Percentiles rank a stretch among this genome's conserved stretches.
These are phyloP conservation scores for Primulina huaijiensis DNA, from an alignment of 257 asterid genomes.

Conservation along the genomic window DNA sequence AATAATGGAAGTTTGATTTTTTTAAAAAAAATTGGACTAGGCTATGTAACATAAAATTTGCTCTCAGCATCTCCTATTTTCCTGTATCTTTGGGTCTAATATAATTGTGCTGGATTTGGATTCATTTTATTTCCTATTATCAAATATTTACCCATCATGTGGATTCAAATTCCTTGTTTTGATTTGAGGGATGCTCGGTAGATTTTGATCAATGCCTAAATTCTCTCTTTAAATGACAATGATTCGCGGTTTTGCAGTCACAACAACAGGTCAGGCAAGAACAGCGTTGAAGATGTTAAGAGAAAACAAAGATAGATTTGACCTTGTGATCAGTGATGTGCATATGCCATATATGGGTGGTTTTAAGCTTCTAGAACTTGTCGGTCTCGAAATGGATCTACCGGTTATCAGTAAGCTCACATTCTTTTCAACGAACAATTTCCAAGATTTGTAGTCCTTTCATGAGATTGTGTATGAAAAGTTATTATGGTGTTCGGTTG, in stretches of 20 bases:
- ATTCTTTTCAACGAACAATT: not conserved
- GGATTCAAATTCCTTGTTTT: not conserved
- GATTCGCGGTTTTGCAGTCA: constrained; percentile 33
- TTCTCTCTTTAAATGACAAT: not conserved
- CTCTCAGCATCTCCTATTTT: constrained; percentile 3
- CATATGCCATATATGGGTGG: constrained; percentile 78
- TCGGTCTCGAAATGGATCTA: constrained; percentile 65
- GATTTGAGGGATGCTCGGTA: not conserved
- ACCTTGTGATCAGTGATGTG: constrained; percentile 66
- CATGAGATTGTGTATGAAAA: not conserved
- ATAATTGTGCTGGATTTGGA: not conserved
- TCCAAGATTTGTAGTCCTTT: not conserved
- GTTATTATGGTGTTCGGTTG: not conserved
- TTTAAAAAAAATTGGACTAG: not conserved
- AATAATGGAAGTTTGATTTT: constrained; percentile 12
- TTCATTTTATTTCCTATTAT: not conserved
- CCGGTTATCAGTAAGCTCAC: constrained; percentile 61
- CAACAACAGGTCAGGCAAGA: constrained; percentile 44
- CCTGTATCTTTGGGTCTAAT: not conserved
- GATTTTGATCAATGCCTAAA: not conserved
- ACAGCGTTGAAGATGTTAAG: constrained; percentile 48
- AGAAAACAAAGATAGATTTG: constrained; percentile 48
- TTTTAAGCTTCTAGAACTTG: constrained; percentile 59
- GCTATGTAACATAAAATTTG: constrained; percentile 4
- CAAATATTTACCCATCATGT: not conserved